Evolutionary conservation across 1,284 basidiomycete species (phyloP), one percentile per base, ranked within the genome.

Genomic region (Boletellus sp.): DNA sequence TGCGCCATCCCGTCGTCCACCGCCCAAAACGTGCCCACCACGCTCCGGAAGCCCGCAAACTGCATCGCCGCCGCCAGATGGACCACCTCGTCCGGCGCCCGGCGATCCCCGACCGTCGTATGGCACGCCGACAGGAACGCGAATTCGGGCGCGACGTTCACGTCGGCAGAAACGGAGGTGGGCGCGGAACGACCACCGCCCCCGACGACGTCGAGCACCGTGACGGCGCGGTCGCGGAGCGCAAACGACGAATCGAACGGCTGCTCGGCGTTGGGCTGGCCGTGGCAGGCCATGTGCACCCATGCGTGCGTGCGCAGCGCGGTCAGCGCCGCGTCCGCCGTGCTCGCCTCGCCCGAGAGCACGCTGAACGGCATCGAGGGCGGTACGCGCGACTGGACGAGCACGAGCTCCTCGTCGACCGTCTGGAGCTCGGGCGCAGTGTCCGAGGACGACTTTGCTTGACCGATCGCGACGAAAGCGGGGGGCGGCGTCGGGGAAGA

Each of bases 241-340:
- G 58, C 55, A 33, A 74, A 70, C 0, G 57, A 53, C 0, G 69
- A 61, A 2, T 65, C 58, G 16, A 74, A 69, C 0, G 71, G 69
- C 2, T 61, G 57, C 0, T 53, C 21, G 1, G 36, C 8, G 24
- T 56, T 43, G 5, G 57, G 52, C 0, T 28, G 50, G 0, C 58
- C 70, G 26, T 69, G 68, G 7, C 63, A 71, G 1, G 67, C 61
- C 8, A 72, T 45, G 28, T 71, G 67, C 0, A 50, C 55, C 61
- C 70, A 70, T 0, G 53, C 24, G 39, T 65, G 62, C 7, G 55
- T 49, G 18, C 51, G 36, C 12, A 68, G 47, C 21, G 53, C 55
- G 16, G 41, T 1, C 36, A 51, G 30, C 8, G 58, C 55, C 8
- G 59, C 52, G 2, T 54, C 43, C 0, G 45, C 52, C 5, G 52